Evolutionary conservation across 2,329 filamentous ascomycete genomes (phyloP), one percentile per base, ranked within the genome.

Genomic region (Aspergillus novoparasiticus): DNA sequence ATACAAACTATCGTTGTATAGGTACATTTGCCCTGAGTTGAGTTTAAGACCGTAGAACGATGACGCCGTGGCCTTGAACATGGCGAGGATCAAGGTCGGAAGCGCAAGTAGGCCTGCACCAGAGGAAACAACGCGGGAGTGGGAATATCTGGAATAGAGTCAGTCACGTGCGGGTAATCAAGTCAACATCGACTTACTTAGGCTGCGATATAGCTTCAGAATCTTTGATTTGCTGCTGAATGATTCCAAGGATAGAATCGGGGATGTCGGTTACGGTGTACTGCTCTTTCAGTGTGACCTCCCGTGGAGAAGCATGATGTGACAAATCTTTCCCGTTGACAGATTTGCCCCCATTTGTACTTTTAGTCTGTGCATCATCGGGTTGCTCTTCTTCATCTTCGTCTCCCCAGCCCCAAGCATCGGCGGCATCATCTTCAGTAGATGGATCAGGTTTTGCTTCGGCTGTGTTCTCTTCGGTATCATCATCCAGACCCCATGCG

Each of bases 251-350:
- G 14, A 98, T 88, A 4, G 89, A 87, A 64, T 93, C 89, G 0
- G 95, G 94, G 75, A 97, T 90, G 2, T 91, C 90, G 0, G 94
- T 97, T 58, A 97, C 91, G 63, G 89, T 91, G 76, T 97, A 99
- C 1, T 86, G 91, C 78, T 99, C 95, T 65, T 85, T 90, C 51
- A 98, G 80, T 0, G 91, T 90, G 63, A 98, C 80, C 73, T 95
- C 90, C 60, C 87, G 83, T 10, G 82, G 64, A 46, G 68, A 60
- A 19, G 59, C 21, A 32, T 62, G 54, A 59, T 70, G 41, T 23
- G 63, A 57, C 50, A 63, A 59, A 30, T 66, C 65, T 23, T 66
- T 64, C 34, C 64, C 69, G 46, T 72, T 69, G 46, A 66, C 59
- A 64, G 77, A 69, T 30, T 70, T 68, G 6, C 64, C 19, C 30